Conservation (phyloP, 306 rosid species). For the Prunus kanzakura region DNA sequence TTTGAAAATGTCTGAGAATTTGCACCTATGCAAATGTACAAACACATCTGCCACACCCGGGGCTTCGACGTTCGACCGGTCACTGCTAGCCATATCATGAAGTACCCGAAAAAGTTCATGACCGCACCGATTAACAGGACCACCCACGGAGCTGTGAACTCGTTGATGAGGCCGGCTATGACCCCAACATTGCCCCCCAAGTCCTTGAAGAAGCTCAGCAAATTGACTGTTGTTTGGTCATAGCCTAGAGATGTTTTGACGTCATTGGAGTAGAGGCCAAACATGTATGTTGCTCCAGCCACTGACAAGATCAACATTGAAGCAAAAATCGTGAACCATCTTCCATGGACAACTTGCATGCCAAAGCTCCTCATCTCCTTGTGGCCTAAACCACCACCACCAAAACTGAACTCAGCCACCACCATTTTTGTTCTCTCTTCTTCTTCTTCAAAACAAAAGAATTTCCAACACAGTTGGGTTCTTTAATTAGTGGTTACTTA, state of each 20-base stretch:
- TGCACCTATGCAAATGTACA: conserved; percentile 66
- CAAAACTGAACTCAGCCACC: background rate
- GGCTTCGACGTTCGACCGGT: conserved; percentile 39
- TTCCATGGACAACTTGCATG: conserved; percentile 41
- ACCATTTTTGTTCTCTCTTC: conserved; percentile 17
- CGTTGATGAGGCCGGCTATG: conserved; percentile 57
- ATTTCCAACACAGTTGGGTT: background rate
- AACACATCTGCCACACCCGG: conserved; percentile 66
- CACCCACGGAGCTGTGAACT: conserved; percentile 61
- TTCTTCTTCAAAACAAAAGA: background rate
- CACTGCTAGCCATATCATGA: conserved; percentile 77
- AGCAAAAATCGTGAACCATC: conserved; percentile 74
- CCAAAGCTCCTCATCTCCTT: conserved; percentile 19
- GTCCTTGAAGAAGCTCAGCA: conserved; percentile 80
- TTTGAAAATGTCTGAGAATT: conserved; percentile 66
- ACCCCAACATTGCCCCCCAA: conserved; percentile 61
- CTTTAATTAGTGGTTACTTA: background rate
- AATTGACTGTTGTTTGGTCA: conserved; percentile 69
- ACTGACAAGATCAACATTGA: conserved; percentile 58
- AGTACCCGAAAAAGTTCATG: conserved; percentile 74
- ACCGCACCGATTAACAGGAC: conserved; percentile 49
- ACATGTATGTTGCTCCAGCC: conserved; percentile 69
- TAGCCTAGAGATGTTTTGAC: conserved; percentile 56
- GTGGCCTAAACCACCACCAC: conserved; percentile 8
- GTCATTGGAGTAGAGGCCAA: conserved; percentile 51